Evolutionary conservation across 495 filamentous ascomycete species (phyloP).

Genomic region (Mycothermus thermophilus): DNA sequence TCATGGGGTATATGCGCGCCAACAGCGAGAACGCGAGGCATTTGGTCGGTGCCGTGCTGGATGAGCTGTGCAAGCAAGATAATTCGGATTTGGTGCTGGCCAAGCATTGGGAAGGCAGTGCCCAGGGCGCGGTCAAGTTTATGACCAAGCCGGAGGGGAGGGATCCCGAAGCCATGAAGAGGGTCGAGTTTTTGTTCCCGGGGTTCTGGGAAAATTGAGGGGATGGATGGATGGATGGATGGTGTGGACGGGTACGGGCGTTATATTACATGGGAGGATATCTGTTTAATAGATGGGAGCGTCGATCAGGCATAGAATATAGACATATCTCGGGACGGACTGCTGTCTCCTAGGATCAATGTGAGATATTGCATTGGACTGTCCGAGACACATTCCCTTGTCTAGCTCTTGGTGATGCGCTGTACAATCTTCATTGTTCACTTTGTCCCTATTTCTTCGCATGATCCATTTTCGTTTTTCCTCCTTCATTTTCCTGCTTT

Average conservation of each 20-base stretch:
- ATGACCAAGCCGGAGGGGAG: conserved; percentile 55
- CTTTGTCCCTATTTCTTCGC: not conserved
- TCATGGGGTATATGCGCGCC: conserved; percentile 89
- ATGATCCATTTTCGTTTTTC: not conserved
- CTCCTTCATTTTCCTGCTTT: not conserved
- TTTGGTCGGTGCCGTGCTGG: conserved; percentile 74
- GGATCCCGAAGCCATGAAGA: conserved; percentile 49
- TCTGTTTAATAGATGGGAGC: too few species aligned
- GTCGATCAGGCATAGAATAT: too few species aligned
- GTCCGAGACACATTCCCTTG: too few species aligned
- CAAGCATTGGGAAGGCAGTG: conserved; percentile 56
- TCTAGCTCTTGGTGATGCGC: too few species aligned
- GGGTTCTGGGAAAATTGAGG: conserved; percentile 33
- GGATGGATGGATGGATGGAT: not conserved
- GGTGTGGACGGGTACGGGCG: too few species aligned
- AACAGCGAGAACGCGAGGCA: conserved; percentile 77
- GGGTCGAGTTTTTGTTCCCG: conserved; percentile 67
- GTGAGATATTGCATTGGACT: too few species aligned
- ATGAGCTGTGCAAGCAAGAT: conserved; percentile 65
- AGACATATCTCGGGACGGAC: too few species aligned
- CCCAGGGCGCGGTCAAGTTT: conserved; percentile 53
- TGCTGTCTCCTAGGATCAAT: too few species aligned
- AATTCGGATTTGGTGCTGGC: conserved; percentile 60
- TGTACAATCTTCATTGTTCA: not conserved
- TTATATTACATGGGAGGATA: too few species aligned